These are phyloP conservation scores for Collybiopsis confluens DNA, from an alignment of 768 basidiomycete species.

Conservation along the genomic window DNA sequence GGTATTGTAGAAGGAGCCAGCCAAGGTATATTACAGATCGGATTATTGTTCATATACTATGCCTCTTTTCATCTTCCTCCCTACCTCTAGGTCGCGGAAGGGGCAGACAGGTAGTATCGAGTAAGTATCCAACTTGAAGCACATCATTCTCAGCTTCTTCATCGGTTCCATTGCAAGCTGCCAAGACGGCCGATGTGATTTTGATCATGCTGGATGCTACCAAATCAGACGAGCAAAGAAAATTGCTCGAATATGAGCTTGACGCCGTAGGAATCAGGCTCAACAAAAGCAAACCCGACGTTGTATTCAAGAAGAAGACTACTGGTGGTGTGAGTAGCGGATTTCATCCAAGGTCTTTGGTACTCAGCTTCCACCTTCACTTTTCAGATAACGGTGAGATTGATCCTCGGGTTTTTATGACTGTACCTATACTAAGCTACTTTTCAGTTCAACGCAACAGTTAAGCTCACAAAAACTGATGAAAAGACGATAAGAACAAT, in stretches of 20 bases:
- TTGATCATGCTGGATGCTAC: slow-evolving; percentile 91
- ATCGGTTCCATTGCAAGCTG: slow-evolving; percentile 36
- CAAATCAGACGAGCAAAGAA: slow-evolving; percentile 87
- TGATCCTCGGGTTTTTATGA: background rate
- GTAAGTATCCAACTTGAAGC: slow-evolving; percentile 30
- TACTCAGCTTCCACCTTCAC: background rate
- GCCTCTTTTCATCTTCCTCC: background rate
- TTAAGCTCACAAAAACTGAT: slow-evolving; percentile 91
- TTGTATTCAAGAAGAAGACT: slow-evolving; percentile 90
- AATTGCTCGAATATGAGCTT: slow-evolving; percentile 85
- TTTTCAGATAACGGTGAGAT: slow-evolving; percentile 66
- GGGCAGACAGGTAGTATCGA: slow-evolving; percentile 95
- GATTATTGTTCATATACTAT: background rate
- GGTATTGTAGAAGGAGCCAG: slow-evolving; percentile 95
- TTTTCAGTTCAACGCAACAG: slow-evolving; percentile 81
- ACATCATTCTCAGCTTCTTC: slow-evolving; percentile 6
- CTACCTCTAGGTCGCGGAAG: slow-evolving; percentile 64
- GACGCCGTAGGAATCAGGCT: slow-evolving; percentile 96
- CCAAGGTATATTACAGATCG: slow-evolving; percentile 40
- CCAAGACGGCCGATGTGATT: slow-evolving; percentile 91
- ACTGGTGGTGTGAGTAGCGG: slow-evolving; percentile 78
- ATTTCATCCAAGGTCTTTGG: background rate
- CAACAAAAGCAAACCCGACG: slow-evolving; percentile 87
- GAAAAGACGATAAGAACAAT: slow-evolving; percentile 94
- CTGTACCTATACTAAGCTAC: too few species aligned